phyloP scores from a whole-genome alignment of 257 asterid genomes.

The Striga asiatica region DNA sequence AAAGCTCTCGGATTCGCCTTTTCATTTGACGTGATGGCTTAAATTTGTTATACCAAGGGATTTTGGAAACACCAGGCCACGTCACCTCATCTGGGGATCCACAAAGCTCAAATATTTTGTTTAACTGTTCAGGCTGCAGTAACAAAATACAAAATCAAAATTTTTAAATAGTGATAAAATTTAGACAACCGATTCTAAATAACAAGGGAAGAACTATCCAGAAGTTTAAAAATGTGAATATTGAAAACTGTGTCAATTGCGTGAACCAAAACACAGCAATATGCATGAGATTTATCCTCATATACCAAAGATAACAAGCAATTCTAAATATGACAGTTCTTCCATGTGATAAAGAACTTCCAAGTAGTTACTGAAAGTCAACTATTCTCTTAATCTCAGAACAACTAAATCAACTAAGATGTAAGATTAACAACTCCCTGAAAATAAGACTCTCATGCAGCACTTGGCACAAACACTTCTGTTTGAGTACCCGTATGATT shows the following conservation, averaged over 20 bases:
- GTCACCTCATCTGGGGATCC: slow-evolving; percentile 90
- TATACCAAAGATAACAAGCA: background rate
- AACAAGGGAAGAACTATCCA: background rate
- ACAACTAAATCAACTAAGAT: no score
- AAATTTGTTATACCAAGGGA: slow-evolving; percentile 90
- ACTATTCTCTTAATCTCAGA: no score
- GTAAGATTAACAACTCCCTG: no score
- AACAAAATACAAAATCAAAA: background rate
- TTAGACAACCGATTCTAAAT: background rate
- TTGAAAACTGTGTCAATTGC: background rate
- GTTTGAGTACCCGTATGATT: no score
- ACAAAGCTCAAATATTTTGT: slow-evolving; percentile 90
- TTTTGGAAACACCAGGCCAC: slow-evolving; percentile 98
- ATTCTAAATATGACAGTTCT: background rate
- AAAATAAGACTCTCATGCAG: no score
- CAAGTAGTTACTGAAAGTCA: no score
- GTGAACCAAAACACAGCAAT: background rate
- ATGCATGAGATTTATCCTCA: background rate
- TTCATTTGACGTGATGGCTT: slow-evolving; percentile 80
- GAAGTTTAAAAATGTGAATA: no score
- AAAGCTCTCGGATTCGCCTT: slow-evolving; percentile 76
- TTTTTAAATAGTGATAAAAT: background rate
- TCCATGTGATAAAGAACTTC: no score
- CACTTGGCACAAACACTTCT: no score
- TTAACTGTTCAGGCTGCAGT: slow-evolving; percentile 84